Percentiles rank a stretch among this genome's conserved stretches.
Conservation (phyloP, 140 eudicot genomes). For the Anethum foeniculum region DNA sequence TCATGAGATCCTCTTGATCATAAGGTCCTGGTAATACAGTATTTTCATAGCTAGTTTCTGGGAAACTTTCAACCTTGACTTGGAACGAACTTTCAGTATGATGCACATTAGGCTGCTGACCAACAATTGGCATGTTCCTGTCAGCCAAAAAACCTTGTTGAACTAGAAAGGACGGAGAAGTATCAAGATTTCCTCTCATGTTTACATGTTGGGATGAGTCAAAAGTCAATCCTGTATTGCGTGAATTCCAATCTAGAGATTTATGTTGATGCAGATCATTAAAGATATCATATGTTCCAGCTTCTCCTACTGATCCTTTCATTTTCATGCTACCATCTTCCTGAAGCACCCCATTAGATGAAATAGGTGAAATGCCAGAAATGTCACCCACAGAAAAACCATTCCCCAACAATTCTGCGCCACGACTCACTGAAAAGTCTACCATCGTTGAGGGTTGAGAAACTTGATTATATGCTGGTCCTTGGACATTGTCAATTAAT, state of each 20-base stretch:
- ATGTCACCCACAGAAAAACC: conserved; percentile 33
- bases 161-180: conserved; percentile 30
- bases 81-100: conserved; percentile 23
- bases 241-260: conserved; percentile 62
- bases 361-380: conserved; percentile 21
- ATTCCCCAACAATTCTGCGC: conserved; percentile 35
- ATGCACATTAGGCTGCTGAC: conserved; percentile 33
- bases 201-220: conserved; percentile 30
- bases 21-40: conserved; percentile 30
- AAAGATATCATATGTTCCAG: conserved; percentile 49
- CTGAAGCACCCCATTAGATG: conserved; percentile 33
- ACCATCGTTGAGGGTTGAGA: conserved; percentile 49
- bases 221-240: conserved; percentile 45
- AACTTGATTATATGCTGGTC: conserved; percentile 20
- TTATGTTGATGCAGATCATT: conserved; percentile 43
- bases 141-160: conserved; percentile 30
- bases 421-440: conserved; percentile 52
- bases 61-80: conserved; percentile 51
- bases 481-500: conserved; percentile 31
- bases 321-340: conserved; percentile 47
- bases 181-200: conserved; percentile 33
- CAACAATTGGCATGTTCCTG: conserved; percentile 24
- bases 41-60: conserved; percentile 38
- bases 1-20: conserved; percentile 62
- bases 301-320: conserved; percentile 30